Percentiles rank a stretch among this genome's conserved stretches.
Evolutionary conservation across 2,329 filamentous ascomycete genomes (phyloP).

Genomic region (Fusarium pseudograminearum): DNA sequence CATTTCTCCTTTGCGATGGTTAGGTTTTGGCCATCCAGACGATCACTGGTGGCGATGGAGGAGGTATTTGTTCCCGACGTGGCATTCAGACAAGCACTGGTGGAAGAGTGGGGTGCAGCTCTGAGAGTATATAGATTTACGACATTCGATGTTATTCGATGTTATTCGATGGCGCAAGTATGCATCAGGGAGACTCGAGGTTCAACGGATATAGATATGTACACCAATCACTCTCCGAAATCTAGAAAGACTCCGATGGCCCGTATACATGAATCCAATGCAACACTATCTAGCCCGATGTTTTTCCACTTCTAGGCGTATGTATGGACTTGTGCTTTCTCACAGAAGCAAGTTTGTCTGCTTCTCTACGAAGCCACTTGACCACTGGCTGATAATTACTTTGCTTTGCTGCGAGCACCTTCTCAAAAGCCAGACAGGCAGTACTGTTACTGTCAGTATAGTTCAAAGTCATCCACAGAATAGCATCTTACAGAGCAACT

Average conservation of each 20-base stretch:
- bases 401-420: constrained; percentile 78
- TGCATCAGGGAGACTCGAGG: neutral
- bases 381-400: constrained; percentile 74
- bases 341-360: constrained; percentile 50
- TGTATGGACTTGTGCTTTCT: constrained; percentile 6
- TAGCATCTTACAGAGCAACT: constrained; percentile 68
- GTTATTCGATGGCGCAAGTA: neutral
- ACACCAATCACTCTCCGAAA: neutral
- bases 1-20: constrained; percentile 73
- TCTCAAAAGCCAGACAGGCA: constrained; percentile 75
- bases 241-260: neutral
- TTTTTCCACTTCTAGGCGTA: neutral
- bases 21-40: constrained; percentile 71
- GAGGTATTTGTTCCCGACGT: constrained; percentile 62
- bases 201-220: neutral
- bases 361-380: constrained; percentile 72
- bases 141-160: neutral
- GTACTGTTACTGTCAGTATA: constrained; percentile 61
- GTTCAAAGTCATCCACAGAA: neutral
- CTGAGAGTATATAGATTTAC: constrained; percentile 26
- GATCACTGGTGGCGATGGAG: constrained; percentile 78
- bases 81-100: constrained; percentile 73
- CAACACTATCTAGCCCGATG: neutral
- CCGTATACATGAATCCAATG: neutral
- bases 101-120: constrained; percentile 60